Conservation (phyloP, 2,329 filamentous ascomycete species). For the Calonectria hawksworthii region DNA sequence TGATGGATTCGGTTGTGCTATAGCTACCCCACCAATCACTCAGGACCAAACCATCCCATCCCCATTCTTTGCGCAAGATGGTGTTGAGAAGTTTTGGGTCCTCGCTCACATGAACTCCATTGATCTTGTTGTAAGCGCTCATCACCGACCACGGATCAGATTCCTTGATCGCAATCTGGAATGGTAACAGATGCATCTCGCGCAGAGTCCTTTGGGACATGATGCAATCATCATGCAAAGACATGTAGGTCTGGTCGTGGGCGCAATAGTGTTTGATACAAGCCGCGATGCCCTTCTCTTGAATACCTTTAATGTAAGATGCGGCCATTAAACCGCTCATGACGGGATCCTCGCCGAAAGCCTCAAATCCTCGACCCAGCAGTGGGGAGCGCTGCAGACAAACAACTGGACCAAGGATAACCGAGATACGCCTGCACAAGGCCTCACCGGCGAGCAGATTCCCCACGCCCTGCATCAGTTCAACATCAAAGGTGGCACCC, state of each 20-base stretch:
- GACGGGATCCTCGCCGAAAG: slow-evolving; percentile 56
- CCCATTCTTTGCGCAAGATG: neutral
- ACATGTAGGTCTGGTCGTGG: slow-evolving; percentile 49
- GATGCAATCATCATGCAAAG: slow-evolving; percentile 28
- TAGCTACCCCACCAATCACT: slow-evolving; percentile 52
- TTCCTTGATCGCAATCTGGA: slow-evolving; percentile 53
- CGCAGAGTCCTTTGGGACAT: slow-evolving; percentile 29
- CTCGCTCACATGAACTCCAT: slow-evolving; percentile 48
- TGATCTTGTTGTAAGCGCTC: slow-evolving; percentile 50
- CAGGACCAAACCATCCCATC: slow-evolving; percentile 29
- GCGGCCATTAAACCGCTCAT: slow-evolving; percentile 52
- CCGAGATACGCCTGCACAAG: slow-evolving; percentile 73
- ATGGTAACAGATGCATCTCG: slow-evolving; percentile 48
- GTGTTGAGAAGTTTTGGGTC: neutral
- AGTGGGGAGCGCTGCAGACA: slow-evolving; percentile 57
- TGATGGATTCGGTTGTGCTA: slow-evolving; percentile 45
- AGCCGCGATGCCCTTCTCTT: slow-evolving; percentile 53
- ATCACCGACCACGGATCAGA: slow-evolving; percentile 52
- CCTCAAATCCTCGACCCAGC: slow-evolving; percentile 57
- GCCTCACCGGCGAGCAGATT: slow-evolving; percentile 66
- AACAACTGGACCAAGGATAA: slow-evolving; percentile 60
- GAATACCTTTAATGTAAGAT: slow-evolving; percentile 50
- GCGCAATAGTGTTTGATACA: slow-evolving; percentile 58
- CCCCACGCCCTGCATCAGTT: slow-evolving; percentile 69
- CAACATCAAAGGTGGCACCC: slow-evolving; percentile 73